Conservation (phyloP, 83 land plant species). For the Diphasiastrum complanatum region DNA sequence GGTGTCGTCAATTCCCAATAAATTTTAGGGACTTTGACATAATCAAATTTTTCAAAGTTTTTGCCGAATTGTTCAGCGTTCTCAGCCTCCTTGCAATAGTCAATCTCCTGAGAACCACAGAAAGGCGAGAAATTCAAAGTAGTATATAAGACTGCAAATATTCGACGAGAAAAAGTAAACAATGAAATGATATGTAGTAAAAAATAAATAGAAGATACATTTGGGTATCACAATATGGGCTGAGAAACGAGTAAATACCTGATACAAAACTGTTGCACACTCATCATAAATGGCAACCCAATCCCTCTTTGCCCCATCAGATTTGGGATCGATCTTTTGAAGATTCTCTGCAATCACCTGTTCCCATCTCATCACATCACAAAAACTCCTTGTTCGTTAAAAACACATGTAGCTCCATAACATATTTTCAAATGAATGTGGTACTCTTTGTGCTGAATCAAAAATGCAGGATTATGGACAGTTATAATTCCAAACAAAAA, state of each 20-base stretch:
- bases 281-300: conserved; percentile 99
- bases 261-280: conserved; percentile 82
- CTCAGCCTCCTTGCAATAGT: conserved; percentile 81
- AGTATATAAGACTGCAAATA: too few species aligned
- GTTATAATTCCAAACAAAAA: too few species aligned
- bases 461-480: too few species aligned
- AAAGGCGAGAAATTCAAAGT: not conserved
- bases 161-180: too few species aligned
- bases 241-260: conserved; percentile 38
- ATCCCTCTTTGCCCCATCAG: conserved; percentile 98
- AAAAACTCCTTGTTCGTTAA: too few species aligned
- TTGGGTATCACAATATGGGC: too few species aligned
- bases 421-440: too few species aligned
- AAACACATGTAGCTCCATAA: too few species aligned
- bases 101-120: conserved; percentile 82
- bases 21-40: conserved; percentile 87
- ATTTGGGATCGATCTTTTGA: conserved; percentile 93
- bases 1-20: conserved; percentile 88
- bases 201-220: too few species aligned
- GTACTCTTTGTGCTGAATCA: too few species aligned
- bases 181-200: too few species aligned
- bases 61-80: conserved; percentile 85
- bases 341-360: conserved; percentile 97
- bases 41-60: conserved; percentile 78
- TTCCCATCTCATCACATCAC: too few species aligned